Conservation (phyloP, 2,329 filamentous ascomycete genomes). For the Trichoderma lentiforme region DNA sequence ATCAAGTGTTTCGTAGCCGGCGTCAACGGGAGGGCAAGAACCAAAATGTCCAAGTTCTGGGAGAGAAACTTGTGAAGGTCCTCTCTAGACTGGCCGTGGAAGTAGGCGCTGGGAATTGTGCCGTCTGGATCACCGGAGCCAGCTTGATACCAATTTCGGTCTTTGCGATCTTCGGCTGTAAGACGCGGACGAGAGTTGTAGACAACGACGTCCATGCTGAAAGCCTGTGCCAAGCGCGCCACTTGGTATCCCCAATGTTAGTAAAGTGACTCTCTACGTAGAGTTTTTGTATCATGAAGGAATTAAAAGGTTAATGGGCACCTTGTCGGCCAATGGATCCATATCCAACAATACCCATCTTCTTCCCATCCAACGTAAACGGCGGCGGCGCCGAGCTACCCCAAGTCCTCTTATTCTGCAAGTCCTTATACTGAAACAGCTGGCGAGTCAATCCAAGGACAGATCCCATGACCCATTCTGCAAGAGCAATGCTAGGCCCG, state of each 20-base stretch:
- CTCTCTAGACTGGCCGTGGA: not conserved
- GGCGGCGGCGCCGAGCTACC: not conserved
- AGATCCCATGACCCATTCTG: constrained; percentile 3
- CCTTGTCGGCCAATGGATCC: constrained; percentile 5
- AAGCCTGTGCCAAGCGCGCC: not conserved
- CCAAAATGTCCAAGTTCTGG: not conserved
- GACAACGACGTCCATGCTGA: not conserved
- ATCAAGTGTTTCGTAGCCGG: not conserved
- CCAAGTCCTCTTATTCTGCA: not conserved
- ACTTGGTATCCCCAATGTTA: not conserved
- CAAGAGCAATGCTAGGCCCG: not conserved
- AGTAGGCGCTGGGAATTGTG: not conserved
- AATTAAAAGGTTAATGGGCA: not conserved
- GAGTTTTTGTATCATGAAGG: not conserved
- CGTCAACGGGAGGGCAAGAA: not conserved
- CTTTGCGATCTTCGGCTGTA: constrained; percentile 5
- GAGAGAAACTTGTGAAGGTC: not conserved
- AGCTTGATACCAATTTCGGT: not conserved
- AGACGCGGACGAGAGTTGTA: constrained; percentile 4
- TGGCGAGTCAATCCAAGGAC: not conserved
- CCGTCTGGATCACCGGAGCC: constrained; percentile 1
- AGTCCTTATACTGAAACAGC: not conserved
- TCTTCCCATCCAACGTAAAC: constrained; percentile 2
- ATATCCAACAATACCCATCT: not conserved
- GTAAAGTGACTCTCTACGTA: not conserved